Evolutionary conservation across 2,329 filamentous ascomycete genomes (phyloP), one percentile per base, ranked within the genome.

Genomic region (Talaromyces sp.): DNA sequence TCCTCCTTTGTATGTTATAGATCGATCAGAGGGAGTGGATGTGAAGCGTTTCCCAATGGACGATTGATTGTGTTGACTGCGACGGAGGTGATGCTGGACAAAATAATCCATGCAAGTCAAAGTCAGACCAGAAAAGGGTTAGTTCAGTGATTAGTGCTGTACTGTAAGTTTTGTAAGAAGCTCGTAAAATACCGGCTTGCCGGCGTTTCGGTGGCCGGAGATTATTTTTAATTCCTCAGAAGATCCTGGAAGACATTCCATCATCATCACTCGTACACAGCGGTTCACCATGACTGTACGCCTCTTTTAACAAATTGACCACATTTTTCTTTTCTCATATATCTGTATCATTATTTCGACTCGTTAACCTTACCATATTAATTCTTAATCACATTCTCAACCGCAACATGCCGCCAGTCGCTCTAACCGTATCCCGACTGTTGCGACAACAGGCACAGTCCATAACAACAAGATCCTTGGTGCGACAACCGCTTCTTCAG

Each of bases 361-460:
- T 13, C 10, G 9, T 27, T 27, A 43, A n/a, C 4, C 22, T 57
- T 19, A 27, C 35, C n/a, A 39, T 16, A 45, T 31, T 43, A 62
- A 62, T 41, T 16, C 13, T 22, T 56, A 39, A 48, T 57, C 50
- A n/a, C 22, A 31, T 4, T 16, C 5, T 24, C 19, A 14, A 27
- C 31, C 33, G 6, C 41, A 65, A 41, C 19, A 66, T 66, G 64
- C 24, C 64, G 27, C 60, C 60, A 8, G 57, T 60, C 16, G 19
- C 56, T 37, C 14, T 47, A 16, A 47, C 57, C 37, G 39, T 59
- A 19, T 41, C 64, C 10, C 60, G 56, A 39, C 54, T 66, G 33
- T 33, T 66, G 56, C 64, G 56, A 33, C 64, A 50, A 57, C 64
- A 66, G 56, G 45, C 33, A 22, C 60, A 63, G 19, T 66, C 64